Percentiles rank a stretch among this genome's conserved stretches.
Evolutionary conservation across 805 yeast species (phyloP).

Genomic region (Nakazawaea wickerhamii): DNA sequence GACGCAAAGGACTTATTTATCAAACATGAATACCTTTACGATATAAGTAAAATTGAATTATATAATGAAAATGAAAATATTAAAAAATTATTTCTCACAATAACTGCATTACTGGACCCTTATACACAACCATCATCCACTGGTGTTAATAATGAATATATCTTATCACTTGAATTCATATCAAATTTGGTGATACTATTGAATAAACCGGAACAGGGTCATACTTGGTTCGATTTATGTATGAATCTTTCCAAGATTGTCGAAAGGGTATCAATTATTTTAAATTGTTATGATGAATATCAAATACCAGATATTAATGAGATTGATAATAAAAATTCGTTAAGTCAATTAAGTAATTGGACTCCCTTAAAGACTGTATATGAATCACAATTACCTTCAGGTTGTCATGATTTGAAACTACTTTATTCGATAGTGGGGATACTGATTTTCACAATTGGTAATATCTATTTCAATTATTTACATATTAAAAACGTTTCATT

Average conservation of each 20-base stretch:
- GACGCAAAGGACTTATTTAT: not conserved
- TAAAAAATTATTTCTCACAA: conserved; percentile 17
- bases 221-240: conserved; percentile 23
- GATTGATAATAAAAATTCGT: conserved; percentile 34
- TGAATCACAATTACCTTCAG: conserved; percentile 21
- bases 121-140: conserved; percentile 64
- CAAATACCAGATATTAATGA: conserved; percentile 33
- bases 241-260: conserved; percentile 24
- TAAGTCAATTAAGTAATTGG: conserved; percentile 28
- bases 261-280: conserved; percentile 28
- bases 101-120: conserved; percentile 50
- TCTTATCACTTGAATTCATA: conserved; percentile 51
- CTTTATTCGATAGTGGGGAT: conserved; percentile 40
- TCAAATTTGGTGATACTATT: conserved; percentile 47
- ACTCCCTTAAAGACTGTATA: conserved; percentile 28
- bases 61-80: not conserved
- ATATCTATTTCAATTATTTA: conserved; percentile 29
- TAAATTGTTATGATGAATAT: conserved; percentile 40
- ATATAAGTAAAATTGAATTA: not conserved
- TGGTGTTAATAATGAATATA: conserved; percentile 37
- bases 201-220: conserved; percentile 15
- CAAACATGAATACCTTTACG: conserved; percentile 5
- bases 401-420: conserved; percentile 34
- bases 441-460: conserved; percentile 38
- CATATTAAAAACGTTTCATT: conserved; percentile 33